Evolutionary conservation across 2,329 filamentous ascomycete species (phyloP), one percentile per base, ranked within the genome.

Genomic region (Fusarium sp.): DNA sequence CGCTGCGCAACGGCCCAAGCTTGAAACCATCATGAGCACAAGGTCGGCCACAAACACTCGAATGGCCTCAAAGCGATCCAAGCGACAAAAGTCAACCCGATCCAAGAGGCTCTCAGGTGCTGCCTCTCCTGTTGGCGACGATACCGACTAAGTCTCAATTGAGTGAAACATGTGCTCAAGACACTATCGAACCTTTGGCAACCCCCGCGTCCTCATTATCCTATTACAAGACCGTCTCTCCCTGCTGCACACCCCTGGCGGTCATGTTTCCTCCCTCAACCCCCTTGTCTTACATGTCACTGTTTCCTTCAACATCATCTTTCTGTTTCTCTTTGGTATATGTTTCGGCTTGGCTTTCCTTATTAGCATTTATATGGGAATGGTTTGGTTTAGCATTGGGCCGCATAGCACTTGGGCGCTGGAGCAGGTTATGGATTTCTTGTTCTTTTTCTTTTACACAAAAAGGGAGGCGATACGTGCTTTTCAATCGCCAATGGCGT

Each of bases 11-110:
- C 78, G 81, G 45, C 82, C 83, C 6, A 83, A 81, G 71, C 76
- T 86, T 36, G 80, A 83, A 59, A 86, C 84, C 11, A 86, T 86
- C 18, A 63, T 78, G 50, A 84, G 84, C 75, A 81, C 80, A 18
- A 78, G 82, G 39, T 75, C 76, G 24, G 68, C 69, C 36, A 67
- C 71, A 31, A 74, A 72, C 60, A 76, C 72, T 43, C 74, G 74
- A 22, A 71, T 74, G 48, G 64, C 72, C 48, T 77, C 76, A 17
- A 78, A 74, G 40, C 73, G 75, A 34, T 72, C 73, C 17, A 77
- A 74, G 57, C 75, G 75, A 40, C 74, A 73, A 54, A 75, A 66
- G 57, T 76, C 79, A 10, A 69, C 71, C 7, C 78, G 75, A 57
- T 72, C 66, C 48, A 79, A 72, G 71, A 74, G 71, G 17, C 59